A percentile compares a stretch with the other conserved stretches of the same genome.
phyloP scores from a whole-genome alignment of 352 stramenopile genomes.

The Pythium diclinum region DNA sequence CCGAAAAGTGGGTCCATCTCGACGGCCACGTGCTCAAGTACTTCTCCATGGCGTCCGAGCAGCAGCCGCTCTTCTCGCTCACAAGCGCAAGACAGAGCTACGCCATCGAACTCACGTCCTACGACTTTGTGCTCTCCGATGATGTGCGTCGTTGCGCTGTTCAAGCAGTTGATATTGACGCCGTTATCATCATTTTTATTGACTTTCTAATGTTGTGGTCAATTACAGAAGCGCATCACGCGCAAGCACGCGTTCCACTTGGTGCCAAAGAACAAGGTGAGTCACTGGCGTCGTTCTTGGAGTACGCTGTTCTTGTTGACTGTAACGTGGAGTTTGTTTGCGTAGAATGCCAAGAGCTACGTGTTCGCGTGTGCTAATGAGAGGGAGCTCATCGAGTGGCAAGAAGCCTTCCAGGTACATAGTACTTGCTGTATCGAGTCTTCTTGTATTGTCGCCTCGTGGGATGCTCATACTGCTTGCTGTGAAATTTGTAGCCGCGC shows the following conservation, averaged over 20 bases:
- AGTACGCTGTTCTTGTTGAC: neutral
- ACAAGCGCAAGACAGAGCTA: slow-evolving; percentile 46
- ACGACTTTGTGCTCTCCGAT: slow-evolving; percentile 40
- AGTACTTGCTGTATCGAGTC: neutral
- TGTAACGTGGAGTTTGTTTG: neutral
- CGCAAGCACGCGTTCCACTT: slow-evolving; percentile 69
- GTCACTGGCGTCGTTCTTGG: neutral
- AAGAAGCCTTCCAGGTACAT: slow-evolving; percentile 38
- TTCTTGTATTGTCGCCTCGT: too few species aligned
- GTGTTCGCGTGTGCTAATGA: slow-evolving; percentile 62
- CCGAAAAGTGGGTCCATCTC: slow-evolving; percentile 76
- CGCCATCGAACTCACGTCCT: slow-evolving; percentile 44
- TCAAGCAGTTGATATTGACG: neutral
- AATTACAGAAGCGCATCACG: slow-evolving; percentile 49
- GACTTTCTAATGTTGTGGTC: neutral
- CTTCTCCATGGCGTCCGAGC: slow-evolving; percentile 66
- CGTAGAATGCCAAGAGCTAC: slow-evolving; percentile 42
- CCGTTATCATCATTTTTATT: neutral
- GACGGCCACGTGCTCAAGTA: slow-evolving; percentile 70
- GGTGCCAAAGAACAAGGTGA: slow-evolving; percentile 49
- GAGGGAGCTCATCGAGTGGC: slow-evolving; percentile 60
- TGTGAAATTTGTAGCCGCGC: neutral
- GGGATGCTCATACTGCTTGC: neutral
- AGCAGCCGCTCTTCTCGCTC: slow-evolving; percentile 56
- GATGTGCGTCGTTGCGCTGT: slow-evolving; percentile 31